Conservation (phyloP, 148 eudicot species). For the Bassia scoparia region DNA sequence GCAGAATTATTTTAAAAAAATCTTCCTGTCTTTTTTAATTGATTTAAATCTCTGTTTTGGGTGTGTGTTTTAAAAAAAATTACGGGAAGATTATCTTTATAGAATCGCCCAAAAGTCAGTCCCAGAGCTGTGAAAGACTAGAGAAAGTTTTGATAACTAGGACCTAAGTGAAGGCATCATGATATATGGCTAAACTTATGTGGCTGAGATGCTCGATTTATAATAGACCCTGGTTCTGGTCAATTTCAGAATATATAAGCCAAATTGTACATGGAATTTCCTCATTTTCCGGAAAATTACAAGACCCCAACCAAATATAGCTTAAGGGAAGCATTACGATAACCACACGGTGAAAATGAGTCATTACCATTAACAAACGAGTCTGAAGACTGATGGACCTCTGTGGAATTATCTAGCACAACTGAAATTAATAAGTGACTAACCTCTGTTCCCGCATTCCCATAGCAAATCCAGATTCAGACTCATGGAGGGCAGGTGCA, state of each 20-base stretch:
- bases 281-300: no score
- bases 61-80: background rate
- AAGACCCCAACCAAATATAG: no score
- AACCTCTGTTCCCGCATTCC: slow-evolving; percentile 56
- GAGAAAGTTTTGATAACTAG: background rate
- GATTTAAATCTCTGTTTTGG: background rate
- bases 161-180: background rate
- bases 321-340: no score
- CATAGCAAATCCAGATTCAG: slow-evolving; percentile 53
- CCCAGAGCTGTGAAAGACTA: background rate
- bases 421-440: slow-evolving; percentile 12
- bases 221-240: no score
- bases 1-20: background rate
- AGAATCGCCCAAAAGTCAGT: no score
- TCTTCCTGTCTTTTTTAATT: no score
- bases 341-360: no score
- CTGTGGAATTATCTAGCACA: background rate
- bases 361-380: background rate
- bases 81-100: background rate
- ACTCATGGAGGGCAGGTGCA: slow-evolving; percentile 49
- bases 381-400: slow-evolving; percentile 3
- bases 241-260: no score
- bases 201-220: background rate
- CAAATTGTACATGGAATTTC: no score
- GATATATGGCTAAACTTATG: background rate